A percentile compares a stretch with the other conserved stretches of the same genome.
Conservation (phyloP, 176 grass and related monocot genomes). For the Musa itinerans region DNA sequence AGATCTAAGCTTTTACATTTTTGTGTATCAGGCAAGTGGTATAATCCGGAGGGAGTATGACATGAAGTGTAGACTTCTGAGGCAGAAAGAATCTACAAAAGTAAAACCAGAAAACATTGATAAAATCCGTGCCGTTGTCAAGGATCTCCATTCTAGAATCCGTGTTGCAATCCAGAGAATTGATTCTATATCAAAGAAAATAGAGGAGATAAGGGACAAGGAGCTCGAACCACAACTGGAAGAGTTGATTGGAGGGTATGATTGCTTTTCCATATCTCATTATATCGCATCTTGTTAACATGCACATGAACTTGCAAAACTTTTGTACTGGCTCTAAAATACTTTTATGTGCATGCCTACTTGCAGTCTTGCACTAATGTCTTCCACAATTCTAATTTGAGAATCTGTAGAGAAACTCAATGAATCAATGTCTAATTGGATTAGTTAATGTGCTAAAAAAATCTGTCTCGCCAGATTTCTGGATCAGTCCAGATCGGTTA, state of each 20-base stretch:
- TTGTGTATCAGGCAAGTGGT: conserved; percentile 57
- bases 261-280: neutral
- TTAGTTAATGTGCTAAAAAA: neutral
- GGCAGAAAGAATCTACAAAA: conserved; percentile 72
- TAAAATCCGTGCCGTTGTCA: conserved; percentile 76
- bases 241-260: conserved; percentile 95
- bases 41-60: conserved; percentile 75
- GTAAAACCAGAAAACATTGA: conserved; percentile 56
- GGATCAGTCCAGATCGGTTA: no score
- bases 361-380: neutral
- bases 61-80: conserved; percentile 68
- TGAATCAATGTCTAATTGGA: neutral
- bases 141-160: conserved; percentile 93
- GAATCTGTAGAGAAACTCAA: neutral
- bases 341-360: neutral
- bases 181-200: conserved; percentile 80
- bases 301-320: neutral
- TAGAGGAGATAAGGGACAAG: conserved; percentile 93
- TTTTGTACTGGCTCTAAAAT: neutral
- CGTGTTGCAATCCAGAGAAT: conserved; percentile 91
- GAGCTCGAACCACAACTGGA: conserved; percentile 97
- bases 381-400: neutral
- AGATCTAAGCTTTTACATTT: neutral
- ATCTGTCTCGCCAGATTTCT: no score
- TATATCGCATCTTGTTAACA: neutral